phyloP scores from a whole-genome alignment of 2,329 filamentous ascomycete species.

The Phoma sp. region DNA sequence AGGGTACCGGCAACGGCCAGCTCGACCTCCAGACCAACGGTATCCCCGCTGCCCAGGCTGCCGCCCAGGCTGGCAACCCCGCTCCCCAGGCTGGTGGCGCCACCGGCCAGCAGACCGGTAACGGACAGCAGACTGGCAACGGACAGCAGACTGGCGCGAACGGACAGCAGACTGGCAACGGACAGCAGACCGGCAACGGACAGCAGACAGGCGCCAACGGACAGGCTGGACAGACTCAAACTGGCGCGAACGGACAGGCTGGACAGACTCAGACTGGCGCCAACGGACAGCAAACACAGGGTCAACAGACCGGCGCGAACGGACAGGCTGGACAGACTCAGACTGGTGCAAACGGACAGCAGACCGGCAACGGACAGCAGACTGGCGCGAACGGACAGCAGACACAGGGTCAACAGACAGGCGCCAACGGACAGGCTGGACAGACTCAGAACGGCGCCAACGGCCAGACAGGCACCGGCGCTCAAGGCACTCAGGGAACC shows the following conservation, averaged over 20 bases:
- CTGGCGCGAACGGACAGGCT: neutral
- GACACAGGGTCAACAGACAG: neutral
- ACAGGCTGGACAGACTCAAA: too few species aligned
- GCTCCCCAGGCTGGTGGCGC: neutral
- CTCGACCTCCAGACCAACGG: conserved; percentile 30
- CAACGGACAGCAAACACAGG: too few species aligned
- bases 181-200: neutral
- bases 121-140: neutral
- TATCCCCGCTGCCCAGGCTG: conserved; percentile 13
- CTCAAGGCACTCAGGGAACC: conserved; percentile 7
- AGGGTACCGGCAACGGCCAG: conserved; percentile 39
- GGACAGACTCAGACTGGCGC: neutral
- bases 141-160: neutral
- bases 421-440: neutral
- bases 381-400: neutral
- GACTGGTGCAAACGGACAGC: conserved; percentile 1
- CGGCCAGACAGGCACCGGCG: neutral
- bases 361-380: neutral
- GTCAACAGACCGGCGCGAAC: neutral
- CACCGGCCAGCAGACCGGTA: neutral
- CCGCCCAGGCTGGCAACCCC: conserved; percentile 15
- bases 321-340: neutral
- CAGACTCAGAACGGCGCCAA: neutral
- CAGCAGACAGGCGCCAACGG: neutral
- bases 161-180: conserved; percentile 5